Evolutionary conservation across 164 flowering plant genomes (phyloP).

Genomic region (Annona cherimola): DNA sequence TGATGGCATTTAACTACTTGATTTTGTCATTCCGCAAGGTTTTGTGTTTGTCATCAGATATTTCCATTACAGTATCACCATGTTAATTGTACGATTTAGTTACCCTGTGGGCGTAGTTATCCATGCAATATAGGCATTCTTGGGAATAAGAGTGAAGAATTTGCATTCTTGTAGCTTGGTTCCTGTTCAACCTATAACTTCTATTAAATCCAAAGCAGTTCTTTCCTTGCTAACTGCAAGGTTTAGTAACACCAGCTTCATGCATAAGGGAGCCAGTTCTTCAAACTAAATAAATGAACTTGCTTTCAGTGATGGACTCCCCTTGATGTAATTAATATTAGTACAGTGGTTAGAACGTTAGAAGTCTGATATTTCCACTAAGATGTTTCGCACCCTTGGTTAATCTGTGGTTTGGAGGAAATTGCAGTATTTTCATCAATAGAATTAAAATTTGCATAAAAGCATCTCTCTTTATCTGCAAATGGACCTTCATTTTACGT

Average conservation of each 20-base stretch:
- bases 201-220: neutral
- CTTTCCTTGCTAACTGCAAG: neutral
- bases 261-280: neutral
- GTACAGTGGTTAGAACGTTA: neutral
- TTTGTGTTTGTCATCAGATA: neutral
- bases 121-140: too few species aligned
- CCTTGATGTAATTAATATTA: neutral
- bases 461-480: neutral
- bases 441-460: neutral
- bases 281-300: neutral
- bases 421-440: neutral
- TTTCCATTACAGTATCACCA: neutral
- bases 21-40: neutral
- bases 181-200: too few species aligned
- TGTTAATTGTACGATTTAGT: too few species aligned
- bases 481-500: neutral
- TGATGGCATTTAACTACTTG: neutral
- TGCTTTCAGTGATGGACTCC: neutral
- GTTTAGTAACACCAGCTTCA: neutral
- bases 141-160: too few species aligned
- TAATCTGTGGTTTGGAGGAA: neutral
- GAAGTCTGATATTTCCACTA: neutral
- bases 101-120: too few species aligned
- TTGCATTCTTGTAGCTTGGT: too few species aligned
- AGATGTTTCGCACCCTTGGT: neutral